Base-by-base conservation (phyloP, 2,329 filamentous ascomycete species). In the Diplocarpon rosae region DNA sequence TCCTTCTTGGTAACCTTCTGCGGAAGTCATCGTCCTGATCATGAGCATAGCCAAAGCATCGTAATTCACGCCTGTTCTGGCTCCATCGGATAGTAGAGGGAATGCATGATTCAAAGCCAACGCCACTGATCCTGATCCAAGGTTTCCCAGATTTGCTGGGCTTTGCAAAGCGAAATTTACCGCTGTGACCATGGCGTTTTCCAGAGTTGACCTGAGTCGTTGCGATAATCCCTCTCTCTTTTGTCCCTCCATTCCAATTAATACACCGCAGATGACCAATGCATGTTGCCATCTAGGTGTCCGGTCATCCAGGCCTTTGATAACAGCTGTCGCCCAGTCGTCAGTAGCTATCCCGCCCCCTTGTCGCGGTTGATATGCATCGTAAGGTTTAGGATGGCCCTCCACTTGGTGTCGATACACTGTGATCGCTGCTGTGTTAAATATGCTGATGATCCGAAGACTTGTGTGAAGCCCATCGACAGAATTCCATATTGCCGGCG, bases 231-330 rank as follows among this genome's bases (percentile, higher is more conserved):
- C 81, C 48, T 71, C 68, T 43, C 76, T 62, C 37, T 76, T 70
- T 54, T 73, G 69, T 1, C 69, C 65, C 48, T 75, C 75, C 48
- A 81, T 78, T 3, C 78, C 79, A 62, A 48, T 65, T 31, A 83
- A 66, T 42, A 84, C 59, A 30, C 80, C 81, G 0, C 72, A 75
- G 2, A 85, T 69, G 0, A 80, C 66, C 11, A 85, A 64, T 16
- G 78, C 55, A 65, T 85, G 82, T 56, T 79, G 75, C 80, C 80
- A 85, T 61, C 79, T 66, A 76, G 62, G 77, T 54, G 78, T 75
- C 72, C 77, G 80, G 9, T 65, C 63, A 52, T 66, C 64, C 6
- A 63, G 56, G 9, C 64, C 64, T 41, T 59, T 61, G 10, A 66
- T 50, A n/a, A 66, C 60, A 32, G 63, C 62, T 46, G 54, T 61